Percentiles rank a stretch among this genome's conserved stretches.
Conservation (phyloP, 2,329 filamentous ascomycete genomes). For the Diaporthe destruens region DNA sequence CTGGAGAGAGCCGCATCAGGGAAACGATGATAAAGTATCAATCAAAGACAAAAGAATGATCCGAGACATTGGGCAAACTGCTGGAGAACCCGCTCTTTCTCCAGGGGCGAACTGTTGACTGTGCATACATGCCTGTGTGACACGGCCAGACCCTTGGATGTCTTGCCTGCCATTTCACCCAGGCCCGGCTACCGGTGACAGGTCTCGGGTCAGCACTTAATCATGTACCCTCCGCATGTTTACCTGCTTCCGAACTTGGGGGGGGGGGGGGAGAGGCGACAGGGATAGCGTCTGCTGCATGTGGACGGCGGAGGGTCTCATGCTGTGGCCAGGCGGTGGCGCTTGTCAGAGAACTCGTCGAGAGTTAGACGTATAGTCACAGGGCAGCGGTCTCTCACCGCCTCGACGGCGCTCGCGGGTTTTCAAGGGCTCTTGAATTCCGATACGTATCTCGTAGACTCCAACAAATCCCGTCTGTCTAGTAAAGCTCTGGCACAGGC, state of each 20-base stretch:
- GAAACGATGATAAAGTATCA: not conserved
- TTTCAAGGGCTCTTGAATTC: not conserved
- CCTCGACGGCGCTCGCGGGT: not conserved
- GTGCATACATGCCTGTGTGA: not conserved
- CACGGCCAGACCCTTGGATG: slow-evolving; percentile 19
- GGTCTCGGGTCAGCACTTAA: slow-evolving; percentile 30
- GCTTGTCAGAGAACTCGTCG: not conserved
- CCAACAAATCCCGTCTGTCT: not conserved
- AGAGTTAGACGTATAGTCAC: not conserved
- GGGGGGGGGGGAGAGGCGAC: too few species aligned
- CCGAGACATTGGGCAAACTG: slow-evolving; percentile 22
- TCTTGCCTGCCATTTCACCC: slow-evolving; percentile 3
- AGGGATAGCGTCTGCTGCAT: not conserved
- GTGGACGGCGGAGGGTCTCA: not conserved
- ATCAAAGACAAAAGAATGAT: not conserved
- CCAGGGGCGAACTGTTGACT: not conserved
- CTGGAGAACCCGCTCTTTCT: not conserved
- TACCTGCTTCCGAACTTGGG: not conserved
- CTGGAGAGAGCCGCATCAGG: not conserved
- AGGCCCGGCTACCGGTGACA: not conserved
- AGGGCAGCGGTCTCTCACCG: not conserved
- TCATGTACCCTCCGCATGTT: not conserved
- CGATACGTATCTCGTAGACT: not conserved
- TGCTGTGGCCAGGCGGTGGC: slow-evolving; percentile 10
- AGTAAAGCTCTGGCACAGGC: not conserved